Conservation (phyloP, 306 rosid genomes). For the Lathyrus oleraceus region DNA sequence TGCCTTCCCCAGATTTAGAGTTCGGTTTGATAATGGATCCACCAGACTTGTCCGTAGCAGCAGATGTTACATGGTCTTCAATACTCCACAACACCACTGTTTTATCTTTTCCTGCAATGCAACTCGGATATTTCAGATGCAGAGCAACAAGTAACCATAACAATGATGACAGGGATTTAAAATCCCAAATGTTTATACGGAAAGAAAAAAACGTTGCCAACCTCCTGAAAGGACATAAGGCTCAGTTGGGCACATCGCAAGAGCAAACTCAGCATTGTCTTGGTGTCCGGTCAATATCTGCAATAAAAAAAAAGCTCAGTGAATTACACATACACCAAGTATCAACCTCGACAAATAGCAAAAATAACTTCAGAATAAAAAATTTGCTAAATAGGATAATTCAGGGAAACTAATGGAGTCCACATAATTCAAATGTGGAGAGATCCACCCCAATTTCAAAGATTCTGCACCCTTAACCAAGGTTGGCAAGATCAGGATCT, state of each 20-base stretch:
- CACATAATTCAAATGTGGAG: slow-evolving; percentile 18
- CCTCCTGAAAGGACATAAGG: slow-evolving; percentile 99
- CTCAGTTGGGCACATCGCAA: slow-evolving; percentile 99
- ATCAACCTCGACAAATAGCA: slow-evolving; percentile 13
- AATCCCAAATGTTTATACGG: background rate
- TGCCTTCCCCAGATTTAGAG: slow-evolving; percentile 74
- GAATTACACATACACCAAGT: slow-evolving; percentile 10
- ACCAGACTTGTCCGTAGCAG: slow-evolving; percentile 71
- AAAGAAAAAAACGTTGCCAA: slow-evolving; percentile 30
- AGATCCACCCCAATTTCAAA: slow-evolving; percentile 3
- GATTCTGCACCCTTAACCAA: background rate
- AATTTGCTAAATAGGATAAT: background rate
- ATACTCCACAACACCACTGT: slow-evolving; percentile 98
- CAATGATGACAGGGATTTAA: slow-evolving; percentile 8
- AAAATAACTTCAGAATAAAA: background rate
- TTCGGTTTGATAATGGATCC: slow-evolving; percentile 71
- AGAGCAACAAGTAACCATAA: background rate
- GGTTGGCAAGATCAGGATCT: too few species aligned
- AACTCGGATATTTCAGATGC: slow-evolving; percentile 24
- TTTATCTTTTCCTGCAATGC: slow-evolving; percentile 81
- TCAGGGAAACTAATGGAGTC: background rate
- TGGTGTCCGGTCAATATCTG: slow-evolving; percentile 97
- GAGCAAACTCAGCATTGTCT: slow-evolving; percentile 99
- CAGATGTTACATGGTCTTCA: slow-evolving; percentile 83
- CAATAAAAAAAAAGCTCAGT: slow-evolving; percentile 1